Conservation (phyloP, 345 rosid species). For the Ricinus communis region DNA sequence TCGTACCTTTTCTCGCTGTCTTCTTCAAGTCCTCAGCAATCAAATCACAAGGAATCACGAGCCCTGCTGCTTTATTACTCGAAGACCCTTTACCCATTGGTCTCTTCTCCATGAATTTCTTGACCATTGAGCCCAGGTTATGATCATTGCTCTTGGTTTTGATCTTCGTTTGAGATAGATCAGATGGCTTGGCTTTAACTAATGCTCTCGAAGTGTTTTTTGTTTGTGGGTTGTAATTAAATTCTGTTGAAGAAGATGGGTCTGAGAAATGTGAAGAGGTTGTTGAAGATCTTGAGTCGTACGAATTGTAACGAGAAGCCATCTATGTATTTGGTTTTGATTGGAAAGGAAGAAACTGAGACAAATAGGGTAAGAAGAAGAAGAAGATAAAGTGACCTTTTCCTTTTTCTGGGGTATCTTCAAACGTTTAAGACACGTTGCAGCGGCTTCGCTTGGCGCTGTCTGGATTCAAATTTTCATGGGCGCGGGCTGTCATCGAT, state of each 20-base stretch:
- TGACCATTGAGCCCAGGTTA: slow-evolving; percentile 60
- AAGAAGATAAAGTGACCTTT: too few species aligned
- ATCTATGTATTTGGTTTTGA: slow-evolving; percentile 15
- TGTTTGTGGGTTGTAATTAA: slow-evolving; percentile 24
- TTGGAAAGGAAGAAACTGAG: too few species aligned
- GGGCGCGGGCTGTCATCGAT: slow-evolving; percentile 26
- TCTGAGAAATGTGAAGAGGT: slow-evolving; percentile 55
- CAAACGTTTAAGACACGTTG: too few species aligned
- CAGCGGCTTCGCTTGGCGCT: slow-evolving; percentile 17
- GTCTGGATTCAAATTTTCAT: slow-evolving; percentile 34
- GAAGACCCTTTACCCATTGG: slow-evolving; percentile 25
- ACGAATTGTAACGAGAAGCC: slow-evolving; percentile 79
- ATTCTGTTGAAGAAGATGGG: slow-evolving; percentile 56
- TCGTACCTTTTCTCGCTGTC: slow-evolving; percentile 47
- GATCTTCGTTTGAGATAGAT: slow-evolving; percentile 26
- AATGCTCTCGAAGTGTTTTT: slow-evolving; percentile 45
- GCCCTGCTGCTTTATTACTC: slow-evolving; percentile 32
- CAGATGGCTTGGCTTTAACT: slow-evolving; percentile 53
- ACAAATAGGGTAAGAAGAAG: too few species aligned
- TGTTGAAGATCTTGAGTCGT: slow-evolving; percentile 67
- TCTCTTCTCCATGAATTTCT: slow-evolving; percentile 70
- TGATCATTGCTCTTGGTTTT: slow-evolving; percentile 18
- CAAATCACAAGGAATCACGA: slow-evolving; percentile 55
- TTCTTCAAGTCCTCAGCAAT: slow-evolving; percentile 73
- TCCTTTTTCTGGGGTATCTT: too few species aligned